A percentile compares a stretch with the other conserved stretches of the same genome.
phyloP scores from a whole-genome alignment of 179 eudicot genomes.

The Camellia oleifera region DNA sequence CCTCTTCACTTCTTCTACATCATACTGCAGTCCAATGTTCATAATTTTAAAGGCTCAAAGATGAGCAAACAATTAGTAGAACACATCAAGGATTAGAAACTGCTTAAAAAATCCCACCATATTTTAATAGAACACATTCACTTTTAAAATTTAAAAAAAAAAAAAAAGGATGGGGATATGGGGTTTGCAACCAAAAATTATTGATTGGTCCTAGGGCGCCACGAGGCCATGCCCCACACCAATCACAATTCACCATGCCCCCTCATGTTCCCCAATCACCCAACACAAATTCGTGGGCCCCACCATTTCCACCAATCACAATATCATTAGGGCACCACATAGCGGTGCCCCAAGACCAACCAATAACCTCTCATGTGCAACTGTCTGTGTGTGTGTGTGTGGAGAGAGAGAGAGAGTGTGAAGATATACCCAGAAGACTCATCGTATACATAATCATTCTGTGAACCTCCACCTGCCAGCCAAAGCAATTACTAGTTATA shows the following conservation, averaged over 20 bases:
- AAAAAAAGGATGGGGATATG: neutral
- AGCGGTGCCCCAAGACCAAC: too few species aligned
- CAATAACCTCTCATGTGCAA: neutral
- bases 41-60: neutral
- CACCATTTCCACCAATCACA: too few species aligned
- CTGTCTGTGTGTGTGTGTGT: neutral
- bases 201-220: too few species aligned
- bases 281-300: too few species aligned
- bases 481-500: constrained; percentile 16
- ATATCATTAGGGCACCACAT: too few species aligned
- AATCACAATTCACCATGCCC: too few species aligned
- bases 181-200: neutral
- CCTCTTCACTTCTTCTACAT: too few species aligned
- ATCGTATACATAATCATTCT: constrained; percentile 76
- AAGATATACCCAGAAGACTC: constrained; percentile 80
- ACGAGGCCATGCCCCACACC: too few species aligned
- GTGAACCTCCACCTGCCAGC: constrained; percentile 53
- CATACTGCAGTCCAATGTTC: too few species aligned
- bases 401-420: constrained; percentile 14
- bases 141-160: too few species aligned
- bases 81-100: neutral
- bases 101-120: neutral
- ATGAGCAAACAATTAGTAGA: neutral
- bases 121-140: neutral
- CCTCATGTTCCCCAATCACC: too few species aligned